phyloP scores from a whole-genome alignment of 441 rosid genomes.

The Hura crepitans region DNA sequence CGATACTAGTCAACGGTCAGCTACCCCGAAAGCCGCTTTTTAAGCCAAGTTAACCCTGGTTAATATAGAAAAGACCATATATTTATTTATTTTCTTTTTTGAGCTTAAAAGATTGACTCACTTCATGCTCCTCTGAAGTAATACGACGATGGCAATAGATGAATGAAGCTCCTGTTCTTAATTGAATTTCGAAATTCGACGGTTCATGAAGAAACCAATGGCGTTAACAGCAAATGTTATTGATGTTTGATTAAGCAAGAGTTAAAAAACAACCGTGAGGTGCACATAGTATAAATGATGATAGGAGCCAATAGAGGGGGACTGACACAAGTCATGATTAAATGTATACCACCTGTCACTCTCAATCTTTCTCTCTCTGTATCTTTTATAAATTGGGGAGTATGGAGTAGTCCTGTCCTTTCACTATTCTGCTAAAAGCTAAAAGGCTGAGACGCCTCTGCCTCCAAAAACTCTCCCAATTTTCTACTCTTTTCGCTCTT shows the following conservation, averaged over 20 bases:
- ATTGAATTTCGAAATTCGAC: too few relatives aligned
- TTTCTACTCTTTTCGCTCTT: constrained; percentile 16
- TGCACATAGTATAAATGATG: constrained; percentile 4
- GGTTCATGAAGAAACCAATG: too few relatives aligned
- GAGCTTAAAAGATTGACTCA: too few relatives aligned
- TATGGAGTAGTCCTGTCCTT: constrained; percentile 41
- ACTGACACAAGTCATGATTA: constrained; percentile 58
- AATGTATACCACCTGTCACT: constrained; percentile 41
- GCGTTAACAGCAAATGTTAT: too few relatives aligned
- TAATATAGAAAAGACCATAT: too few relatives aligned
- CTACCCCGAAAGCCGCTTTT: constrained; percentile 53
- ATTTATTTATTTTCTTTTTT: too few relatives aligned
- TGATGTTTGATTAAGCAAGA: too few relatives aligned
- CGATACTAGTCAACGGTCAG: constrained; percentile 50
- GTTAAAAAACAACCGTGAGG: too few relatives aligned
- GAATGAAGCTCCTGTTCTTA: too few relatives aligned
- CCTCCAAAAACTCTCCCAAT: constrained; percentile 23
- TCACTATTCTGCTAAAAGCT: constrained; percentile 30
- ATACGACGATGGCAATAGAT: too few relatives aligned
- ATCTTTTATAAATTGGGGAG: constrained; percentile 25
- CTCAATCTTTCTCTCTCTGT: constrained; percentile 30
- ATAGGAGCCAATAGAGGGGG: constrained; percentile 38
- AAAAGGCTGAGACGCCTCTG: constrained; percentile 39
- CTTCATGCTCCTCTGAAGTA: too few relatives aligned
- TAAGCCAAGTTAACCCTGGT: constrained; percentile 28